Evolutionary conservation across 1,284 basidiomycete genomes (phyloP).

Genomic region (Wolfiporia cocos): DNA sequence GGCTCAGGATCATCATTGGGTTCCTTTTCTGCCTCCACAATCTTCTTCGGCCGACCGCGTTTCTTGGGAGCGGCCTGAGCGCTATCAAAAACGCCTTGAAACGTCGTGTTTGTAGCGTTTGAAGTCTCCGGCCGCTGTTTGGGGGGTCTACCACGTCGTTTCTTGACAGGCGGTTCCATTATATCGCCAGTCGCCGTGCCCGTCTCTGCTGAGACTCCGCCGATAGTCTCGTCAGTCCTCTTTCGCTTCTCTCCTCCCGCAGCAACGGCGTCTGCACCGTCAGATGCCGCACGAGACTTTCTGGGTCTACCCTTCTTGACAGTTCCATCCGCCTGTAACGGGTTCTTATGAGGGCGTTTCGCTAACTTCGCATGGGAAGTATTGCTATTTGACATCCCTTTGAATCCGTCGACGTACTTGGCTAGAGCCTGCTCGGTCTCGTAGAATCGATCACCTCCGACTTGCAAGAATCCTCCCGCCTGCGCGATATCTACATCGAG

Average conservation of each 20-base stretch:
- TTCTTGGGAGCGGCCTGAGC: slow-evolving; percentile 5
- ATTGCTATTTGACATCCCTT: slow-evolving; percentile 16
- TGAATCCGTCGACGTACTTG: slow-evolving; percentile 44
- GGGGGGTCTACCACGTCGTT: slow-evolving; percentile 32
- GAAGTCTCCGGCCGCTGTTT: slow-evolving; percentile 15
- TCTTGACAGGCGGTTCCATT: slow-evolving; percentile 13
- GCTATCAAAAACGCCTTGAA: neutral
- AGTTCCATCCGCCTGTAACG: slow-evolving; percentile 20
- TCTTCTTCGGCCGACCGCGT: slow-evolving; percentile 9
- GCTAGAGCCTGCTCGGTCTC: slow-evolving; percentile 33
- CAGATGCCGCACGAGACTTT: slow-evolving; percentile 10
- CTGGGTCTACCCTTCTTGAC: slow-evolving; percentile 24
- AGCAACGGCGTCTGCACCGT: slow-evolving; percentile 7
- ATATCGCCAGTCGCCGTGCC: slow-evolving; percentile 22
- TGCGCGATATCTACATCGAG: slow-evolving; percentile 39
- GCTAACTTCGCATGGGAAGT: slow-evolving; percentile 10
- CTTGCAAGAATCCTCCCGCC: slow-evolving; percentile 46
- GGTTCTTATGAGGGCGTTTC: slow-evolving; percentile 18
- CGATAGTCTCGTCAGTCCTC: slow-evolving; percentile 13
- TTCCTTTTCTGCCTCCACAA: neutral
- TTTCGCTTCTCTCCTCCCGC: slow-evolving; percentile 23
- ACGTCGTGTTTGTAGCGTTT: neutral
- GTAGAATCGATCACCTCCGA: slow-evolving; percentile 47
- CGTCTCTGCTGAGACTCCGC: too few relatives aligned
- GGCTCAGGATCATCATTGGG: neutral